These are phyloP conservation scores for Aureobasidium sp. DNA, from an alignment of 2,329 filamentous ascomycete genomes.

Conservation along the genomic window DNA sequence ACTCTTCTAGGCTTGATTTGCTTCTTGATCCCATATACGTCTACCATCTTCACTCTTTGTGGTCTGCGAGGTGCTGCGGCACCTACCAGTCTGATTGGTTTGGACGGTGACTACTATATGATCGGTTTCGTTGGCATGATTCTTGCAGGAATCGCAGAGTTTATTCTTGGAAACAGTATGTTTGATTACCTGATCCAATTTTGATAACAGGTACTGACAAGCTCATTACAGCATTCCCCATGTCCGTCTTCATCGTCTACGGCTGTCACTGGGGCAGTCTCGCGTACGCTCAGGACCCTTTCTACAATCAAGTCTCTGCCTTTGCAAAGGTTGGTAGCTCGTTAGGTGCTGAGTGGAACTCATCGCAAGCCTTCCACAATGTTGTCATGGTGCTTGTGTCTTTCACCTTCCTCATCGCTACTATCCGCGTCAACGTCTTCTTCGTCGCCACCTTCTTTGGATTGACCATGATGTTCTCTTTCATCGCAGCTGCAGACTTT, in stretches of 20 bases:
- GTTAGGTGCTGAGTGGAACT: slow-evolving; percentile 16
- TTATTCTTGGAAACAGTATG: slow-evolving; percentile 23
- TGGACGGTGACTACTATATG: slow-evolving; percentile 23
- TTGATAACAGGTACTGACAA: background rate
- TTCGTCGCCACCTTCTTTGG: slow-evolving; percentile 22
- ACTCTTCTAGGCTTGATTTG: slow-evolving; percentile 21
- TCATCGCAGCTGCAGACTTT: slow-evolving; percentile 23
- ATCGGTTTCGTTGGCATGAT: slow-evolving; percentile 20
- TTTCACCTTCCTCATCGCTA: slow-evolving; percentile 20
- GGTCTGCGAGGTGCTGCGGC: slow-evolving; percentile 17
- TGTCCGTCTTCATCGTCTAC: slow-evolving; percentile 23
- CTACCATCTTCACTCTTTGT: slow-evolving; percentile 21
- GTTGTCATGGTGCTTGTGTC: slow-evolving; percentile 21
- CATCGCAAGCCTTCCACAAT: slow-evolving; percentile 22
- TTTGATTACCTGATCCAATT: background rate
- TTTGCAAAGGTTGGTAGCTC: slow-evolving; percentile 14
- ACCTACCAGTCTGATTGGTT: slow-evolving; percentile 16
- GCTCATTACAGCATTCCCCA: slow-evolving; percentile 18
- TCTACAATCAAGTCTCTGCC: slow-evolving; percentile 15
- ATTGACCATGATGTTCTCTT: slow-evolving; percentile 20
- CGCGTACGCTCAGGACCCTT: slow-evolving; percentile 20
- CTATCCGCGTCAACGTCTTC: slow-evolving; percentile 19
- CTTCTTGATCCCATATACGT: slow-evolving; percentile 22
- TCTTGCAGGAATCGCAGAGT: slow-evolving; percentile 21
- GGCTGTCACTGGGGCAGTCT: slow-evolving; percentile 21